These are phyloP conservation scores for Populus hybrid DNA, from an alignment of 441 rosid genomes.

Conservation along the genomic window DNA sequence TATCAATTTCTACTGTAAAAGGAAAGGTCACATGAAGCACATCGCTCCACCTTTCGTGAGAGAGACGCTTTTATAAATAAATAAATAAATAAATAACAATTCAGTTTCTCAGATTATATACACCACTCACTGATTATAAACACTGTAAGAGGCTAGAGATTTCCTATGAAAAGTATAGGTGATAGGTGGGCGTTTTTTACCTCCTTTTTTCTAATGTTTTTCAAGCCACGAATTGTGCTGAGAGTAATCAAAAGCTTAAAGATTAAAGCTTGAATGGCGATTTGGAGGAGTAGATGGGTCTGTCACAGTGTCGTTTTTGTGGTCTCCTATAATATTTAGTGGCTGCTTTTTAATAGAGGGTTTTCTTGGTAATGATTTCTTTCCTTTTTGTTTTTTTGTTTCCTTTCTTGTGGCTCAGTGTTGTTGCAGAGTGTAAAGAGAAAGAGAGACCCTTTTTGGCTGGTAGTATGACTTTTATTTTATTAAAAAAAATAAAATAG, in stretches of 20 bases:
- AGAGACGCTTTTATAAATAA: too few species aligned
- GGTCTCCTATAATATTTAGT: too few species aligned
- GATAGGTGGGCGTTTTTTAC: not conserved
- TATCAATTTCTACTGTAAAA: too few species aligned
- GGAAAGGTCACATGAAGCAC: too few species aligned
- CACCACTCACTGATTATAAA: not conserved
- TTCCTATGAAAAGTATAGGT: not conserved
- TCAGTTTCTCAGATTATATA: not conserved
- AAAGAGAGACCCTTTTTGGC: slow-evolving; percentile 9
- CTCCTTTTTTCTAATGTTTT: too few species aligned
- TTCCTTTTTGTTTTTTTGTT: not conserved
- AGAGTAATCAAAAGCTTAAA: not conserved
- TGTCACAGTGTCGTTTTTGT: not conserved
- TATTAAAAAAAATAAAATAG: too few species aligned
- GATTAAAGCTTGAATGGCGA: not conserved
- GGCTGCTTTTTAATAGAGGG: not conserved
- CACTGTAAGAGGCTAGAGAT: not conserved
- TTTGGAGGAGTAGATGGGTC: not conserved
- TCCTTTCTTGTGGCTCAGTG: slow-evolving; percentile 17
- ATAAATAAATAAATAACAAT: too few species aligned
- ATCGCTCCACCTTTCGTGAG: too few species aligned
- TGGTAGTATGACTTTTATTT: slow-evolving; percentile 16
- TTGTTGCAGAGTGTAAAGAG: not conserved
- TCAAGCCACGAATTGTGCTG: not conserved
- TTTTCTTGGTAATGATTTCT: not conserved